phyloP scores from a whole-genome alignment of 257 asterid species.

The Przewalskia tangutica region DNA sequence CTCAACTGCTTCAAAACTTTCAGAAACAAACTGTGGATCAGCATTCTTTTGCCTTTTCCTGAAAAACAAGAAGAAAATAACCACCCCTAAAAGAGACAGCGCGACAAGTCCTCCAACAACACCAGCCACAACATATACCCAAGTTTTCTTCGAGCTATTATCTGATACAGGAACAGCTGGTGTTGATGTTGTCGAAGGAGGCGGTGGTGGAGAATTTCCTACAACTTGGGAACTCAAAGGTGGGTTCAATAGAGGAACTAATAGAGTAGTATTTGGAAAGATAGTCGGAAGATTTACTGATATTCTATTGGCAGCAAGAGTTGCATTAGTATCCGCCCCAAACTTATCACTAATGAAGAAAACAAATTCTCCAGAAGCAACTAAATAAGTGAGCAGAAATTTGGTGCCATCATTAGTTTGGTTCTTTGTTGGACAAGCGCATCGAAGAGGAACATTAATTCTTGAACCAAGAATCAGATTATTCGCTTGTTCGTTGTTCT shows the following conservation, averaged over 20 bases:
- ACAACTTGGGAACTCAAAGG: slow-evolving; percentile 37
- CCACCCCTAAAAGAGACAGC: slow-evolving; percentile 8
- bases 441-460: slow-evolving; percentile 59
- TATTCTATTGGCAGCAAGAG: slow-evolving; percentile 46
- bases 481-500: slow-evolving; percentile 13
- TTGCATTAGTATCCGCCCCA: slow-evolving; percentile 18
- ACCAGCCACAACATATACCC: slow-evolving; percentile 57
- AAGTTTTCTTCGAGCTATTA: slow-evolving; percentile 36
- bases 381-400: slow-evolving; percentile 46
- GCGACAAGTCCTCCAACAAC: slow-evolving; percentile 39
- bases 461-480: slow-evolving; percentile 17
- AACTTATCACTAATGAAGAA: slow-evolving; percentile 21
- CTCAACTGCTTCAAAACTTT: slow-evolving; percentile 31
- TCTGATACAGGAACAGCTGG: slow-evolving; percentile 13
- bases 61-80: slow-evolving; percentile 17
- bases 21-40: slow-evolving; percentile 20
- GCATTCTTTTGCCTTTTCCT: slow-evolving; percentile 19
- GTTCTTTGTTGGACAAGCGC: slow-evolving; percentile 69
- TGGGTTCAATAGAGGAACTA: slow-evolving; percentile 56
- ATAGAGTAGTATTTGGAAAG: slow-evolving; percentile 52
- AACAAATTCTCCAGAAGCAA: slow-evolving; percentile 28
- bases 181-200: slow-evolving; percentile 19
- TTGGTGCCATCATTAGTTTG: slow-evolving; percentile 41
- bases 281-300: slow-evolving; percentile 17
- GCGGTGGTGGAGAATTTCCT: slow-evolving; percentile 34